Evolutionary conservation across 2,329 filamentous ascomycete species (phyloP), one percentile per base, ranked within the genome.

Genomic region (Aspergillus pseudoterreus): DNA sequence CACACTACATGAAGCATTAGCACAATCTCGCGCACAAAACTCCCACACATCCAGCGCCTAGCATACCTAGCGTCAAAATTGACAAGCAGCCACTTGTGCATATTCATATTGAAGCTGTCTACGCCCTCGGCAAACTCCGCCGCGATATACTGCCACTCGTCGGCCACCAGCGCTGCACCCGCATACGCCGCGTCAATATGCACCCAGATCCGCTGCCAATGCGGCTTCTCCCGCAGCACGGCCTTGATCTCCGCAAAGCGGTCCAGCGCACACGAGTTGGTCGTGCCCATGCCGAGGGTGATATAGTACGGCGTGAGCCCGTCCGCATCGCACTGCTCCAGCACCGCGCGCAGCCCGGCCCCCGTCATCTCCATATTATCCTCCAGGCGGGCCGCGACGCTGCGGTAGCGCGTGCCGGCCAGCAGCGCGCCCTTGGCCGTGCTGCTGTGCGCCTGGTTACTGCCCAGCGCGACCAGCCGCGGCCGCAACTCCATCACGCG

Each of bases 51-150:
- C 9, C 1, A 2, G 1, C 22, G 10, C n/a, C 3, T 14, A 17
- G 14, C 59, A 27, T 63, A 75, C 73, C 73, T 76, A 4, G 82
- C 82, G 64, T 97, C 92, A 64, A 96, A 96, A 72, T 95, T 96
- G 51, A 90, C 91, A 15, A 96, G 83, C 44, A 96, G 79, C 92
- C 92, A 96, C 76, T 97, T 97, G 79, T 96, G 92, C 82, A 96
- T 88, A 77, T 96, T 97, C 76, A 92, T 84, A 72, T 96, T 86
- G 80, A 95, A 96, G 57, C 86, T 91, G 75, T 96, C 88, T 67
- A 95, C 91, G 19, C 78, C 73, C 1, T 78, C 74, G 0, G 66
- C 66, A 46, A 92, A 79, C 8, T 82, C 74, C 19, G 75, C 65
- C 1, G 85, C 78, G 45, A 90, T 78, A 59, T 86, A 79, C 57